Percentiles rank a stretch among this genome's conserved stretches.
Conservation (phyloP, 768 basidiomycete species). For the Gloeopeniophorella convolvens region DNA sequence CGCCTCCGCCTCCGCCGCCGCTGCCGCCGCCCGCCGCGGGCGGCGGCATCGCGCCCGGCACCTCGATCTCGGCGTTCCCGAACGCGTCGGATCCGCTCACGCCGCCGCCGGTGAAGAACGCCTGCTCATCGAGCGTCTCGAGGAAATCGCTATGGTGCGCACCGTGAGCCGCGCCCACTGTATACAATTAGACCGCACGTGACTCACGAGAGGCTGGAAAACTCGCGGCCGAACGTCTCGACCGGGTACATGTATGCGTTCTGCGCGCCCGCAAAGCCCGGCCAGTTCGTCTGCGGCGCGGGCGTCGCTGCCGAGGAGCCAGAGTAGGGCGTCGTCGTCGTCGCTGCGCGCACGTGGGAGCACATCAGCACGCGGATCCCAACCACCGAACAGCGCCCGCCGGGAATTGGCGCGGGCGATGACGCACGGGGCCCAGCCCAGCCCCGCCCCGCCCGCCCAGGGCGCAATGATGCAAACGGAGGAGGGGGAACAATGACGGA, state of each 20-base stretch:
- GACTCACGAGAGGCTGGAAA: slow-evolving; percentile 70
- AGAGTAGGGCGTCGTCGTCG: neutral
- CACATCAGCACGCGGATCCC: neutral
- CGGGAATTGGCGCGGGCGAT: slow-evolving; percentile 24
- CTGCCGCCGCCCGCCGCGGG: neutral
- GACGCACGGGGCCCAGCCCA: too few species aligned
- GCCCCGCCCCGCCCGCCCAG: too few species aligned
- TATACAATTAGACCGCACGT: neutral
- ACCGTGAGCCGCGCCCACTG: neutral
- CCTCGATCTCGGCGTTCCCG: slow-evolving; percentile 24
- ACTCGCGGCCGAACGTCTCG: slow-evolving; percentile 75
- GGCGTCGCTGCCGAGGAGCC: slow-evolving; percentile 23
- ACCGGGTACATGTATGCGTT: slow-evolving; percentile 60
- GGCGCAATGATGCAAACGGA: neutral
- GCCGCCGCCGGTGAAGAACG: slow-evolving; percentile 60
- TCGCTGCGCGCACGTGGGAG: slow-evolving; percentile 18
- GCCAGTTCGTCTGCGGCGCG: slow-evolving; percentile 45
- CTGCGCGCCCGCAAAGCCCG: slow-evolving; percentile 39
- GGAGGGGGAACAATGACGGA: neutral
- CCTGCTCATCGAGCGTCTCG: slow-evolving; percentile 78
- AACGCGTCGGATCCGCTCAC: slow-evolving; percentile 45
- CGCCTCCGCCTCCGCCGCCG: too few species aligned
- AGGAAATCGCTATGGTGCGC: slow-evolving; percentile 65
- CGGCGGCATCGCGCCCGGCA: slow-evolving; percentile 7
- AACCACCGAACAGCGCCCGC: neutral